Conservation (phyloP, 140 eudicot species). For the Ambrosia hybrid region DNA sequence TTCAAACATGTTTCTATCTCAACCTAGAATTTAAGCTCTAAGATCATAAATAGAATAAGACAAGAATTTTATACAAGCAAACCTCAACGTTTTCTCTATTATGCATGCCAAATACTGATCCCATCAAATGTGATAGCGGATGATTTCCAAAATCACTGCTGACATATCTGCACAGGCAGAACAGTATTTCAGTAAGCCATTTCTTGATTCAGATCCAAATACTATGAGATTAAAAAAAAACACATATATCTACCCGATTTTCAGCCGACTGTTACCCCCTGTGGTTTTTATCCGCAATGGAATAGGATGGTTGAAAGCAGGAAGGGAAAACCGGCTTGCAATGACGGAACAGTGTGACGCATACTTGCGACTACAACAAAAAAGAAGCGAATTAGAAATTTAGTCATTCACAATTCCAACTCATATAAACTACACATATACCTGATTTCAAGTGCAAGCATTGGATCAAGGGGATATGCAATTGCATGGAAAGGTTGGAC, state of each 20-base stretch:
- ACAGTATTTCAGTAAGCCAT: slow-evolving; percentile 4
- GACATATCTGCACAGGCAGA: slow-evolving; percentile 63
- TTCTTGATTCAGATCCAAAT: slow-evolving; percentile 1
- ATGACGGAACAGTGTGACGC: slow-evolving; percentile 86
- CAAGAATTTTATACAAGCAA: neutral
- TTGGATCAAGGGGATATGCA: slow-evolving; percentile 96
- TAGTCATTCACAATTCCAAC: neutral
- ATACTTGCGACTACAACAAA: slow-evolving; percentile 71
- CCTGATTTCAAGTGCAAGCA: slow-evolving; percentile 98
- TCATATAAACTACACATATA: slow-evolving; percentile 11
- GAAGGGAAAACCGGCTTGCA: slow-evolving; percentile 83
- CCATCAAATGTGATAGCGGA: slow-evolving; percentile 95
- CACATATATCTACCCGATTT: slow-evolving; percentile 60
- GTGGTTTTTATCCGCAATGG: slow-evolving; percentile 65
- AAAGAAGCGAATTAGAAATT: slow-evolving; percentile 12
- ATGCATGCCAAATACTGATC: slow-evolving; percentile 97
- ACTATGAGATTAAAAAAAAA: neutral
- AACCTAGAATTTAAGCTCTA: slow-evolving; percentile 3
- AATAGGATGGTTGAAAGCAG: slow-evolving; percentile 76
- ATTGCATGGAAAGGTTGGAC: slow-evolving; percentile 99
- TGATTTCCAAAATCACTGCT: slow-evolving; percentile 99
- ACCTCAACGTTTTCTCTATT: slow-evolving; percentile 78
- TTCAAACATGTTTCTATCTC: slow-evolving; percentile 5
- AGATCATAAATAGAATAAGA: neutral
- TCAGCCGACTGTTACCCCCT: slow-evolving; percentile 66